Evolutionary conservation across 2,329 filamentous ascomycete genomes (phyloP), one percentile per base, ranked within the genome.

Genomic region (Fusarium sp.): DNA sequence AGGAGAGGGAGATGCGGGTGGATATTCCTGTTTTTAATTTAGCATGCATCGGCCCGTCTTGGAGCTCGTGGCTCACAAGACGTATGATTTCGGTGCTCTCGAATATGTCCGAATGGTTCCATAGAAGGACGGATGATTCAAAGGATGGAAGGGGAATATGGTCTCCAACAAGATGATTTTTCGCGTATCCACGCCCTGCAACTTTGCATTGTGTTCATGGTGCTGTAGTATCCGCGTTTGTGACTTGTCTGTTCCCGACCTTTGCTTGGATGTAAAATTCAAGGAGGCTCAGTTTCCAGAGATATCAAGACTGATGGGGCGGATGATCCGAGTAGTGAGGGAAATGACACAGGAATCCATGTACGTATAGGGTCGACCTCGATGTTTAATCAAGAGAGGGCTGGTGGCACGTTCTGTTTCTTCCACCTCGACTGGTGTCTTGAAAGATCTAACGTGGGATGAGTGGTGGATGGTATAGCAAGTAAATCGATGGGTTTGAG

Each of bases 1-100:
- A 63, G 57, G 63, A 68, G 66, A 64, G 51, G 59, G 60, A 68
- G 66, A 66, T 58, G 61, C 55, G 62, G 63, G 63, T 56, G 61
- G 57, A 59, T 58, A 66, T 73, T 73, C 71, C 66, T 74, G 68
- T 74, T 73, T 73, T 66, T 69, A 71, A 73, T 74, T 74, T 73
- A 68, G 72, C 72, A 73, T 74, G 72, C 71, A 74, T 74, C 66
- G 62, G 54, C 68, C 63, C 48, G 56, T 66, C 68, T 59, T 66
- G 55, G 68, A 60, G 72, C 69, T 55, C 42, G 58, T 58, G 52
- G 69, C 72, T 71, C 63, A 20, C 40, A 59, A 54, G 67, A 63
- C 58, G 63, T 48, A 63, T 66, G 69, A 63, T 58, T 61, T 52
- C 55, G 71, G 70, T 70, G 72, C 60, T 48, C 69, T 62, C 39